Conservation (phyloP, 805 yeast species). For the Hanseniaspora hatyaiensis region DNA sequence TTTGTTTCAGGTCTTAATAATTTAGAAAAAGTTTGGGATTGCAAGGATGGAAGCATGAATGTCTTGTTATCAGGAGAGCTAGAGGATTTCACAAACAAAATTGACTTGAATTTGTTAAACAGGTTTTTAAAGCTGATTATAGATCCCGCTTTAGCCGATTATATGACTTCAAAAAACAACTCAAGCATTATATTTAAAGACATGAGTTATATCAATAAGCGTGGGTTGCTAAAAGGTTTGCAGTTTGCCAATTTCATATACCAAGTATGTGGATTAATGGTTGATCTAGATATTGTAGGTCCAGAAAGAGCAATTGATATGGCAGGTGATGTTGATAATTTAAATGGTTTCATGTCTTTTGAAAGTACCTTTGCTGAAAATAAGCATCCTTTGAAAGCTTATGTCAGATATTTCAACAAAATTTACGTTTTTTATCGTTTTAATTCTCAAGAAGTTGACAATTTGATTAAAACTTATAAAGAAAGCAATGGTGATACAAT, state of each 20-base stretch:
- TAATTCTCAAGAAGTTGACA: conserved; percentile 59
- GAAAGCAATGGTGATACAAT: conserved; percentile 66
- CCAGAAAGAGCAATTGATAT: conserved; percentile 74
- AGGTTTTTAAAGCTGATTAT: conserved; percentile 66
- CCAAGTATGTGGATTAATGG: conserved; percentile 78
- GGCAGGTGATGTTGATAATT: conserved; percentile 64
- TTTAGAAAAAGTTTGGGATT: conserved; percentile 66
- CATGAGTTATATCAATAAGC: conserved; percentile 84
- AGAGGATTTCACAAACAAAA: conserved; percentile 63
- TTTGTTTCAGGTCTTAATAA: conserved; percentile 91
- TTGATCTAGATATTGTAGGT: conserved; percentile 76
- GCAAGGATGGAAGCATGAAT: conserved; percentile 58
- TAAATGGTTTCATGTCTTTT: conserved; percentile 71
- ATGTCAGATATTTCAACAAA: conserved; percentile 73
- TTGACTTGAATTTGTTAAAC: conserved; percentile 78
- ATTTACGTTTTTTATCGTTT: conserved; percentile 72
- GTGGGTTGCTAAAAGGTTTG: conserved; percentile 77
- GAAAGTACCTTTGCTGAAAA: conserved; percentile 46
- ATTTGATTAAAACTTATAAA: conserved; percentile 59
- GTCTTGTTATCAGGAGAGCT: conserved; percentile 75
- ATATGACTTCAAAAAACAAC: conserved; percentile 83
- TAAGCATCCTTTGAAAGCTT: conserved; percentile 64
- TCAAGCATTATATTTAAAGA: conserved; percentile 75
- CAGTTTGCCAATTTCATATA: conserved; percentile 81
- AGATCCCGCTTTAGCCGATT: conserved; percentile 88